These are phyloP conservation scores for Ogataea polymorpha DNA, from an alignment of 805 yeast genomes.

Conservation along the genomic window DNA sequence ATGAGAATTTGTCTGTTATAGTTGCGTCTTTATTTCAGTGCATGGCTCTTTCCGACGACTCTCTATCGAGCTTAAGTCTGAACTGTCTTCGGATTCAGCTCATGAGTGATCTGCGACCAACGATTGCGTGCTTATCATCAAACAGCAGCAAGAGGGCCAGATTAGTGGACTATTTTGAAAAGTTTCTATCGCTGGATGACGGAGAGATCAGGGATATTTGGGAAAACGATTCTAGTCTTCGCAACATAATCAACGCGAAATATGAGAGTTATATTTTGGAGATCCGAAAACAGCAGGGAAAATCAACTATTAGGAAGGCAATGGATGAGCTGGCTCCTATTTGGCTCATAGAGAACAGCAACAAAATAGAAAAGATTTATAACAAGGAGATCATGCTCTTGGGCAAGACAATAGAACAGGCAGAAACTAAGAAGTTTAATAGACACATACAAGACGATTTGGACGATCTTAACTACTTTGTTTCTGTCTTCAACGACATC, in stretches of 20 bases:
- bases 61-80: slow-evolving; percentile 17
- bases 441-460: slow-evolving; percentile 62
- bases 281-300: no score
- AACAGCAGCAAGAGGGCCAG: background rate
- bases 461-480: slow-evolving; percentile 52
- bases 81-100: slow-evolving; percentile 25
- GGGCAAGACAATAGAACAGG: slow-evolving; percentile 38
- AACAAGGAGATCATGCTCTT: slow-evolving; percentile 33
- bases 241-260: no score
- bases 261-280: no score
- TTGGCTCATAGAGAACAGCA: background rate
- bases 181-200: slow-evolving; percentile 19
- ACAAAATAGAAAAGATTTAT: slow-evolving; percentile 2
- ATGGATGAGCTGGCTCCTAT: no score
- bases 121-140: background rate
- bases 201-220: slow-evolving; percentile 17
- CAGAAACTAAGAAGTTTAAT: slow-evolving; percentile 47
- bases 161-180: slow-evolving; percentile 3
- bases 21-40: slow-evolving; percentile 17
- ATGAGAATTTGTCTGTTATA: slow-evolving; percentile 11
- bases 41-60: slow-evolving; percentile 7
- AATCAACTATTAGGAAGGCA: no score
- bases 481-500: slow-evolving; percentile 45
- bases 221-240: slow-evolving; percentile 4
- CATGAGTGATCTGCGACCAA: slow-evolving; percentile 5